Evolutionary conservation across 2,329 filamentous ascomycete genomes (phyloP).

Genomic region (Pseudocercospora macadamiae): DNA sequence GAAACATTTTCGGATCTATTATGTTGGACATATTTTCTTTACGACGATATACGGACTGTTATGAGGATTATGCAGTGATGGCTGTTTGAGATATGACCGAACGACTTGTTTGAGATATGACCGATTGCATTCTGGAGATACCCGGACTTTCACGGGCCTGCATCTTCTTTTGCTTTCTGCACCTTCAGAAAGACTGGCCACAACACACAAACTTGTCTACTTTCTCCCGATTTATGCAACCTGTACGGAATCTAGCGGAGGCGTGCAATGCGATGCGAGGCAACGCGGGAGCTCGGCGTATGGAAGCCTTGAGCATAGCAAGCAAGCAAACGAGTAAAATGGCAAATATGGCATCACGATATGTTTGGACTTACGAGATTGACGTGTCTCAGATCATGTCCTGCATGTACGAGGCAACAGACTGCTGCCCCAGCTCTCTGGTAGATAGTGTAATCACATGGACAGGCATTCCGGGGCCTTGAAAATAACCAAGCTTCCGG

Average conservation of each 20-base stretch:
- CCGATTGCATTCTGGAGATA: constrained; percentile 28
- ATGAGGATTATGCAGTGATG: constrained; percentile 18
- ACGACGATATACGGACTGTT: constrained; percentile 6
- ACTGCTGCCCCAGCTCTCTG: neutral
- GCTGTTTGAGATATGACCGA: constrained; percentile 15
- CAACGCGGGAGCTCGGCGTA: constrained; percentile 13
- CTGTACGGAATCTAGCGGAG: neutral
- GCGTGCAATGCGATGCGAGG: neutral
- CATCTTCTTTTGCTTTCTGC: constrained; percentile 6
- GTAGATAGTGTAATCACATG: constrained; percentile 18
- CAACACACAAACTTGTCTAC: constrained; percentile 2
- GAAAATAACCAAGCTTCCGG: constrained; percentile 2
- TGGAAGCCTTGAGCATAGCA: constrained; percentile 16
- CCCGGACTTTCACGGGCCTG: constrained; percentile 18
- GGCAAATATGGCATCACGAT: constrained; percentile 4
- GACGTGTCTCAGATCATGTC: constrained; percentile 5
- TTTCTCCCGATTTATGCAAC: constrained; percentile 7
- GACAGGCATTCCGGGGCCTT: constrained; percentile 1
- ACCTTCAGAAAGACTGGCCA: constrained; percentile 13
- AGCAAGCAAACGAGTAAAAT: neutral
- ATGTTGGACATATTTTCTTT: constrained; percentile 11
- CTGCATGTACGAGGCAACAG: constrained; percentile 12
- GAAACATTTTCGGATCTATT: constrained; percentile 16
- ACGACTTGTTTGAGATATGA: constrained; percentile 15
- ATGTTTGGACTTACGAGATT: neutral